Base-by-base conservation (phyloP, 1,284 basidiomycete species). In the Puccinia brachypodii region DNA sequence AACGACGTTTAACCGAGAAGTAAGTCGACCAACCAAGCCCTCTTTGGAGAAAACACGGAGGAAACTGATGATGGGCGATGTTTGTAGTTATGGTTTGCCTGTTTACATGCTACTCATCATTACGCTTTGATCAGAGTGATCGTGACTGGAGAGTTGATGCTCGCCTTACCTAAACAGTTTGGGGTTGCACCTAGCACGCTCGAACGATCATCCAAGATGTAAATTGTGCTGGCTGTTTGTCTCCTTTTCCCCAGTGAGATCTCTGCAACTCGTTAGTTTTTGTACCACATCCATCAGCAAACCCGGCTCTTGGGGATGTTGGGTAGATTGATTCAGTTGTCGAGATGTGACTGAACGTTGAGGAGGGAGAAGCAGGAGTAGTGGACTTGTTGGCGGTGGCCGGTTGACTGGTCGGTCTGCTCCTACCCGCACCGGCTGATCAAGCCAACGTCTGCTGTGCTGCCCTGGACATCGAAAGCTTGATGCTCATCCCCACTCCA, bases 181-280 rank as follows among this genome's bases (percentile, higher is more conserved):
- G 85, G 85, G 53, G 85, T 86, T 0, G 85, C 85, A 0, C 85
- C 85, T 0, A 84, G 83, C 71, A 86, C 85, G 0, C 60, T 86
- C 47, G 84, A 85, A 22, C 50, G 56, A 13, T 33, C 83, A 13
- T 33, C 83, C 83, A 71, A 82, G 83, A 38, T 81, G 83, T 56
- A 84, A 83, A n/a, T n/a, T n/a, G n/a, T n/a, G n/a, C n/a, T n/a
- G n/a, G n/a, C n/a, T n/a, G n/a, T n/a, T n/a, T n/a, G n/a, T n/a
- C n/a, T n/a, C n/a, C n/a, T n/a, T n/a, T n/a, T n/a, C n/a, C n/a
- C n/a, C n/a, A n/a, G n/a, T n/a, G n/a, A n/a, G n/a, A n/a, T n/a
- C n/a, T n/a, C n/a, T n/a, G n/a, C n/a, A n/a, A n/a, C n/a, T n/a
- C n/a, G n/a, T n/a, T n/a, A n/a, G n/a, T n/a, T n/a, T n/a, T n/a